Conservation (phyloP, 495 filamentous ascomycete genomes). For the Penicillium chermesinum region DNA sequence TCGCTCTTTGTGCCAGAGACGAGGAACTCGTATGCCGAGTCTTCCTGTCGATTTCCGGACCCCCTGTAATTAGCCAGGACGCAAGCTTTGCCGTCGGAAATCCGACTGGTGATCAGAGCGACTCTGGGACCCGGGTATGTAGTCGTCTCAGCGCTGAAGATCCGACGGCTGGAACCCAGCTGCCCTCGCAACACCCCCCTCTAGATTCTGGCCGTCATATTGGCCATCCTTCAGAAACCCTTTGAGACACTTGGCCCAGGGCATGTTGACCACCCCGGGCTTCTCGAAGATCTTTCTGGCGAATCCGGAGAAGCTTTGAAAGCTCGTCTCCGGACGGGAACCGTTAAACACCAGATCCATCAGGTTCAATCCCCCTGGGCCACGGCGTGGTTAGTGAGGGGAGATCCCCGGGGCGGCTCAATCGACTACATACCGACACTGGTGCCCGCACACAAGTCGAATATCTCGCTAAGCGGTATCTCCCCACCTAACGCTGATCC, state of each 20-base stretch:
- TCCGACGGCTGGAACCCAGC: slow-evolving; percentile 4
- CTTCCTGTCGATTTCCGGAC: neutral
- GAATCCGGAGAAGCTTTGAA: slow-evolving; percentile 10
- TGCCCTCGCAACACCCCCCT: slow-evolving; percentile 3
- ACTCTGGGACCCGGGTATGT: slow-evolving; percentile 3
- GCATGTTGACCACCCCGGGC: neutral
- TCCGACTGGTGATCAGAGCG: slow-evolving; percentile 17
- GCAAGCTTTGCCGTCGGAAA: slow-evolving; percentile 15
- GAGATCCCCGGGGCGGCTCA: neutral
- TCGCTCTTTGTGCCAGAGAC: slow-evolving; percentile 4
- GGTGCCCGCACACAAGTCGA: slow-evolving; percentile 51
- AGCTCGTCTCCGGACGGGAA: slow-evolving; percentile 5
- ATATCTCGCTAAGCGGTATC: slow-evolving; percentile 38
- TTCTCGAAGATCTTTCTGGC: slow-evolving; percentile 8
- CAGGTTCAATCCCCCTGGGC: neutral
- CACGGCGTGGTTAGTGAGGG: neutral
- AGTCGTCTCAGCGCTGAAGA: slow-evolving; percentile 13
- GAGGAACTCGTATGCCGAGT: slow-evolving; percentile 16
- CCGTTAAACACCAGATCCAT: slow-evolving; percentile 7
- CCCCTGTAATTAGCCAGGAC: slow-evolving; percentile 21
- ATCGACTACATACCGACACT: slow-evolving; percentile 34
- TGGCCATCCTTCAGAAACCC: slow-evolving; percentile 9
- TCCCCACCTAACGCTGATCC: slow-evolving; percentile 34
- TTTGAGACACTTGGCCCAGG: neutral
- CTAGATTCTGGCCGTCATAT: slow-evolving; percentile 8